Percentiles rank a stretch among this genome's conserved stretches.
These are phyloP conservation scores for Thinopyrum elongatum DNA, from an alignment of 176 grass and related monocot species.

Conservation along the genomic window DNA sequence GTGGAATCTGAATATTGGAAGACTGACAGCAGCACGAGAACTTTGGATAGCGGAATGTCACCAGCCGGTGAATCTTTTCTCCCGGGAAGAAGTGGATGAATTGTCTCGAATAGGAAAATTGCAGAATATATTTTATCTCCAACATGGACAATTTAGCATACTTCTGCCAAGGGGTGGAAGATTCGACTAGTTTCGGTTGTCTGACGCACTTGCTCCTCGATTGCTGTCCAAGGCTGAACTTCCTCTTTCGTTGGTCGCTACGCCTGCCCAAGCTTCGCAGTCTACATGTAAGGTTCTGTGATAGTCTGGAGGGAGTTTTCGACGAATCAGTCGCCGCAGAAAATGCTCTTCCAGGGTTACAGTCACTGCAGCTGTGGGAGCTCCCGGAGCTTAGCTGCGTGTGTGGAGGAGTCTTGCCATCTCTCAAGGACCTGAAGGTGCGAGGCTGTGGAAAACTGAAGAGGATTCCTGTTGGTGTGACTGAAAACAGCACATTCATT, in stretches of 20 bases:
- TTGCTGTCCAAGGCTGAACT: constrained; percentile 20
- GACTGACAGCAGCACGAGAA: constrained; percentile 8
- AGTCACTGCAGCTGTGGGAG: constrained; percentile 34
- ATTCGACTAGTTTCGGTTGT: constrained; percentile 23
- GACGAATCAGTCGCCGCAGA: neutral
- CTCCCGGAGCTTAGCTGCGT: constrained; percentile 29
- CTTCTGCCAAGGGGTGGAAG: constrained; percentile 3
- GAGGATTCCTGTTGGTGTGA: constrained; percentile 34
- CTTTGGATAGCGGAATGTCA: constrained; percentile 21
- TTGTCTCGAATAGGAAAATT: neutral
- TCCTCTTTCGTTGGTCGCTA: neutral
- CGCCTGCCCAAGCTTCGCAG: neutral
- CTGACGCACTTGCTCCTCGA: constrained; percentile 20
- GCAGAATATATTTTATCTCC: constrained; percentile 21
- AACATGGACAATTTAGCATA: constrained; percentile 19
- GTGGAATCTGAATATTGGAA: neutral
- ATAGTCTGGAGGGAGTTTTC: constrained; percentile 14
- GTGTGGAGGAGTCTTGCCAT: constrained; percentile 32
- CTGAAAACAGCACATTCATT: constrained; percentile 33
- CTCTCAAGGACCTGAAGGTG: constrained; percentile 39
- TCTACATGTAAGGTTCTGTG: constrained; percentile 23
- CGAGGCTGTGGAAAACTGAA: constrained; percentile 27
- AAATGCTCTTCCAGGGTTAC: constrained; percentile 24
- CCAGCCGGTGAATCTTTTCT: constrained; percentile 10
- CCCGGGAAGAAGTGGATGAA: neutral